These are phyloP conservation scores for Kodamaea ohmeri DNA, from an alignment of 1,139 yeast genomes.

Conservation along the genomic window DNA sequence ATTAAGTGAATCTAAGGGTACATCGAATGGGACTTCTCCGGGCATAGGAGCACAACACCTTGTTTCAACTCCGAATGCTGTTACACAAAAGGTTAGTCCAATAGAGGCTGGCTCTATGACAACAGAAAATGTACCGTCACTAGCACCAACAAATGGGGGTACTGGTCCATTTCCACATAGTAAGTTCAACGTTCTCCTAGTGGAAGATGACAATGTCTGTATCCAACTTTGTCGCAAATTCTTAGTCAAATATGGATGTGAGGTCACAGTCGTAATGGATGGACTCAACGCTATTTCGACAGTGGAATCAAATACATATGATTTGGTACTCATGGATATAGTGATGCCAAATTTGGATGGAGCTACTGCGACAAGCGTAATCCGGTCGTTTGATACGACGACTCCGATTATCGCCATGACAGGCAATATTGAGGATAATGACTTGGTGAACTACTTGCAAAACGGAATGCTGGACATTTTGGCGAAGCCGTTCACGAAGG, in stretches of 20 bases:
- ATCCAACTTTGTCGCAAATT: conserved; percentile 77
- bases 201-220: conserved; percentile 85
- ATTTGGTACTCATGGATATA: conserved; percentile 86
- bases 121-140: conserved; percentile 13
- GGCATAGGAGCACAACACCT: background rate
- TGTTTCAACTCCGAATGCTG: background rate
- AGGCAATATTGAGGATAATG: conserved; percentile 79
- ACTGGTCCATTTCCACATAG: conserved; percentile 34
- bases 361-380: conserved; percentile 85
- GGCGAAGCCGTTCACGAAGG: conserved; percentile 89
- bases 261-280: conserved; percentile 88
- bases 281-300: conserved; percentile 86
- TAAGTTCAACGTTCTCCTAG: conserved; percentile 69
- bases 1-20: conserved; percentile 12
- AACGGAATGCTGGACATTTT: conserved; percentile 91
- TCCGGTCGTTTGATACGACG: conserved; percentile 74
- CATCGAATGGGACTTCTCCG: conserved; percentile 12
- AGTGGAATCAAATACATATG: conserved; percentile 73
- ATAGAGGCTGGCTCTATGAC: background rate
- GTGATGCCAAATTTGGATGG: conserved; percentile 96
- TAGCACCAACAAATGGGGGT: conserved; percentile 10
- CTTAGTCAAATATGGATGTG: conserved; percentile 82
- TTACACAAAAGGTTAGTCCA: background rate
- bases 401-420: conserved; percentile 96
- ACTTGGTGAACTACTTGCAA: conserved; percentile 73